Percentiles rank a stretch among this genome's conserved stretches.
phyloP scores from a whole-genome alignment of 1,284 basidiomycete species.

The Apiotrichum laibachii region DNA sequence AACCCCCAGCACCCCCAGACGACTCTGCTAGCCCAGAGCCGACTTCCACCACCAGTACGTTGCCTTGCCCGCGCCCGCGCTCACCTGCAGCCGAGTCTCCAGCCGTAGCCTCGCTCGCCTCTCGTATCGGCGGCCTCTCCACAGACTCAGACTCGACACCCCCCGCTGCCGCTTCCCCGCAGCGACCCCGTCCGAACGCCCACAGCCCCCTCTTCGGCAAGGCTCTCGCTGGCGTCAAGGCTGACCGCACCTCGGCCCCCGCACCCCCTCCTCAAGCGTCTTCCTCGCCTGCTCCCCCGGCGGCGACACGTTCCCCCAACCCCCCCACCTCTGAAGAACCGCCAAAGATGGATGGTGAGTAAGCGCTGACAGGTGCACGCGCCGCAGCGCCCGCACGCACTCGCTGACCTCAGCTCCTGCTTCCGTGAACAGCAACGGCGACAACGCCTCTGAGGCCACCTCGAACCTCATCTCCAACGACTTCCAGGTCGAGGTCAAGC shows the following conservation, averaged over 20 bases:
- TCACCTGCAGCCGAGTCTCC: conserved; percentile 15
- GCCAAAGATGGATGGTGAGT: neutral
- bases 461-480: conserved; percentile 43
- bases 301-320: neutral
- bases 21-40: neutral
- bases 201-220: conserved; percentile 37
- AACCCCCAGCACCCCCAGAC: neutral
- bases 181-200: conserved; percentile 31
- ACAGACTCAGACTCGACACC: conserved; percentile 21
- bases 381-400: neutral
- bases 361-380: neutral
- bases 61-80: neutral
- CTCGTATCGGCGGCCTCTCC: conserved; percentile 40
- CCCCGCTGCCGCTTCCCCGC: conserved; percentile 5
- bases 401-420: neutral
- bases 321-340: neutral
- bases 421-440: neutral
- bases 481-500: conserved; percentile 66
- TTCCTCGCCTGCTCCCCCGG: conserved; percentile 11
- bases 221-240: conserved; percentile 43
- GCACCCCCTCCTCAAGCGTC: neutral
- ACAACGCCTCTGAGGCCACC: conserved; percentile 1
- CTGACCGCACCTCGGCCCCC: conserved; percentile 16
- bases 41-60: neutral
- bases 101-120: conserved; percentile 34